Conservation (phyloP, 768 basidiomycete genomes). For the Hygrophorus russula region DNA sequence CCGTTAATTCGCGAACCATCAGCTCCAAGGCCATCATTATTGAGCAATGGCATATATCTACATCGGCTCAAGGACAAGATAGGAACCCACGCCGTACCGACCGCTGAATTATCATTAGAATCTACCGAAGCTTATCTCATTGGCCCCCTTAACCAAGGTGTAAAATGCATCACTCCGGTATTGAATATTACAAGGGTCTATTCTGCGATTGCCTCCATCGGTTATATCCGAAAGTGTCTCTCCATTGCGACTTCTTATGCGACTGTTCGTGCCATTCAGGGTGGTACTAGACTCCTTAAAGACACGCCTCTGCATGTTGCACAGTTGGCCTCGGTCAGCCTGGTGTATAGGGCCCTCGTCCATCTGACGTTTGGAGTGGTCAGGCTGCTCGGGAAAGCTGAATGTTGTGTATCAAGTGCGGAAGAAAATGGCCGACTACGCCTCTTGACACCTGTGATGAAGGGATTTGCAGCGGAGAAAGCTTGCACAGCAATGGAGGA, state of each 20-base stretch:
- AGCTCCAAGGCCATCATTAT: conserved; percentile 30
- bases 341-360: conserved; percentile 54
- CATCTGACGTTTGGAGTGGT: conserved; percentile 55
- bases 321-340: conserved; percentile 45
- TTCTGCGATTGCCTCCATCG: conserved; percentile 45
- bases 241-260: conserved; percentile 59
- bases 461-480: conserved; percentile 61
- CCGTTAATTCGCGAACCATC: conserved; percentile 36
- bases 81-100: conserved; percentile 64
- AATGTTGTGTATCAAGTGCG: conserved; percentile 37
- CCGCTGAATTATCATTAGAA: conserved; percentile 60
- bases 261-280: conserved; percentile 41
- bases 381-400: conserved; percentile 46
- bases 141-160: conserved; percentile 45
- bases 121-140: conserved; percentile 52
- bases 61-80: conserved; percentile 75
- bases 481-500: conserved; percentile 57
- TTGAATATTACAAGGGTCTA: conserved; percentile 72
- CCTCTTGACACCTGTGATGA: conserved; percentile 57
- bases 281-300: conserved; percentile 36
- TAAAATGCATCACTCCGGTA: conserved; percentile 57
- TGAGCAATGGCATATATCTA: conserved; percentile 53
- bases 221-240: conserved; percentile 49
- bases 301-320: conserved; percentile 55
- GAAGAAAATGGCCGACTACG: conserved; percentile 45